Evolutionary conservation across 2,329 filamentous ascomycete species (phyloP), one percentile per base, ranked within the genome.

Genomic region (Ophiostoma perfectum): DNA sequence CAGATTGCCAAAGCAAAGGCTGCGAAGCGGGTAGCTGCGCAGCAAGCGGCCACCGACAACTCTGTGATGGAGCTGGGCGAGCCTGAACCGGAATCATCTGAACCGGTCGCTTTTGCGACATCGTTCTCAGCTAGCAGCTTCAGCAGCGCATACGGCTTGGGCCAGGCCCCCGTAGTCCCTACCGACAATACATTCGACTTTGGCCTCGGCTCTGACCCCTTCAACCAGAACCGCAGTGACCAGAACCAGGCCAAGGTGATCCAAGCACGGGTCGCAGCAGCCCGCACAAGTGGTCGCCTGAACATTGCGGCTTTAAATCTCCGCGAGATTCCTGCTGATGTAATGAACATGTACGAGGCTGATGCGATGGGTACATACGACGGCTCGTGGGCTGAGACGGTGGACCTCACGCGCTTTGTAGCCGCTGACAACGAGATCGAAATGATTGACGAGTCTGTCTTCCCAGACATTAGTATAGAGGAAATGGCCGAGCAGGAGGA

Each of bases 1-100:
- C 93, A 95, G 67, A 97, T 98, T 71, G 92, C 93, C 49, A 94
- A 93, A 74, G 94, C 95, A 0, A 96, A 94, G 75, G 93, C 93
- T 2, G 91, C 92, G 2, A 90, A 87, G 68, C 85, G 87, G 71
- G 88, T 85, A 11, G 80, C 80, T 3, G 75, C 78, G 1, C 66
- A 68, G 36, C 58, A 67, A 2, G 42, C 78, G 5, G 60, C 60
- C 1, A 63, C 47, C 7, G 65, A 66, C 4, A 49, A 44, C 39
- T 27, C 38, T 1, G 12, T 63, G 16, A 18, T n/a, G 38, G 60
- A 63, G 38, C 60, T 42, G 60, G 60, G 60, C n/a, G 60, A 63
- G 18, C 60, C 60, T 5, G 55, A 60, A 39, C 8, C 55, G 4
- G 60, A 63, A 38, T 36, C 9, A 11, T 36, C 63, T 8, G 63